A percentile compares a stretch with the other conserved stretches of the same genome.
phyloP scores from a whole-genome alignment of 202 grass and related monocot genomes.

The Musa balbisiana region DNA sequence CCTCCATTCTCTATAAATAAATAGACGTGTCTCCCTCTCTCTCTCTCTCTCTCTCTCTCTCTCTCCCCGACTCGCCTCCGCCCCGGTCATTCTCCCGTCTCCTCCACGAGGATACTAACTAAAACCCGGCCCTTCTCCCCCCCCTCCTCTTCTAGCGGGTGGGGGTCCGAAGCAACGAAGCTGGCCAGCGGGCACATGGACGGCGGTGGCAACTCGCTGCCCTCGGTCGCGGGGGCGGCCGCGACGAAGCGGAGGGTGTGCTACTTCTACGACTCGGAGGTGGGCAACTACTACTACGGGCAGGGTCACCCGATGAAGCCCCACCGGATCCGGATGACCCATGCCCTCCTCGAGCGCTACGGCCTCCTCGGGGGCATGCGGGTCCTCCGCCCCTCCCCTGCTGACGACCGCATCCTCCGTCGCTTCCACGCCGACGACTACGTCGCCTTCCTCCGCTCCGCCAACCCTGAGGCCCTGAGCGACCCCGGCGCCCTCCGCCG shows the following conservation, averaged over 20 bases:
- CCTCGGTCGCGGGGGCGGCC: constrained; percentile 40
- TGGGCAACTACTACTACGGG: constrained; percentile 98
- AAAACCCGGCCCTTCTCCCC: no score
- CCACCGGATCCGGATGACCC: constrained; percentile 90
- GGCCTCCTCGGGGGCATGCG: constrained; percentile 68
- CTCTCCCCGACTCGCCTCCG: neutral
- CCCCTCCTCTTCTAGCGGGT: no score
- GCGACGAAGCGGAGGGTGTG: constrained; percentile 77
- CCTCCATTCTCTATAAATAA: no score
- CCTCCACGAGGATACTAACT: no score
- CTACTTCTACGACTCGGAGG: constrained; percentile 95
- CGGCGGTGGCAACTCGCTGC: constrained; percentile 65
- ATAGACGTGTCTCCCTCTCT: no score
- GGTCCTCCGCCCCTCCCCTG: constrained; percentile 49
- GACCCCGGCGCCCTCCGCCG: constrained; percentile 53
- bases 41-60: no score
- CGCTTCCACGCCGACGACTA: constrained; percentile 97
- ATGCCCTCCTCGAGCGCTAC: constrained; percentile 58
- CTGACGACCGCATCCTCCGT: constrained; percentile 61
- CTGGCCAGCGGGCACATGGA: constrained; percentile 36
- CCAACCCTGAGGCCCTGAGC: constrained; percentile 79
- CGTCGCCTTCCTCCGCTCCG: constrained; percentile 59
- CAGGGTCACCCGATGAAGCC: constrained; percentile 91
- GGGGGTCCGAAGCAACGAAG: no score
- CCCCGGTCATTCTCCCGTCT: no score